Conservation (phyloP, 192 early-diverging fungal species). For the Obelidium mucronatum region DNA sequence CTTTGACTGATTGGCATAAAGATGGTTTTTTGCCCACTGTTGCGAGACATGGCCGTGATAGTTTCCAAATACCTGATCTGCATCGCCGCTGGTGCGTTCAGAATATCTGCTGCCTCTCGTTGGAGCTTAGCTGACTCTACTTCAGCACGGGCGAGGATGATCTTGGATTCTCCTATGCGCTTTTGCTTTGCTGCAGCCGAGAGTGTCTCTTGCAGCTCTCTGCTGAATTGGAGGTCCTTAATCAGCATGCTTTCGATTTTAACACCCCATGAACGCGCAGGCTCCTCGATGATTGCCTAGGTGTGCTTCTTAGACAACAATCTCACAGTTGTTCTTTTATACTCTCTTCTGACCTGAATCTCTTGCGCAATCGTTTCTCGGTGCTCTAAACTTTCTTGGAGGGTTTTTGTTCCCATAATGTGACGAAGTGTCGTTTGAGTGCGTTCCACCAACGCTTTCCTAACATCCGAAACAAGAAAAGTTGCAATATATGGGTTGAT, state of each 20-base stretch:
- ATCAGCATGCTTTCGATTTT: conserved; percentile 79
- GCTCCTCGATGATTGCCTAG: conserved; percentile 78
- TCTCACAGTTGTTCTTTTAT: no score
- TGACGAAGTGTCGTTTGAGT: conserved; percentile 91
- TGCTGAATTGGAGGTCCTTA: conserved; percentile 81
- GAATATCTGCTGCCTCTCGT: conserved; percentile 91
- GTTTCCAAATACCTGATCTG: conserved; percentile 94
- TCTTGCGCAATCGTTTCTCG: conserved; percentile 85
- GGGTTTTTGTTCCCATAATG: conserved; percentile 78
- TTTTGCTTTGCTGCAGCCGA: conserved; percentile 89
- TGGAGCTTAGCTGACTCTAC: conserved; percentile 85
- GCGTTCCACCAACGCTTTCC: conserved; percentile 81
- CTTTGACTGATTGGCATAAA: conserved; percentile 29
- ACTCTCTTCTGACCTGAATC: no score
- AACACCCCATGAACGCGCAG: conserved; percentile 78
- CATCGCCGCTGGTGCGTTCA: conserved; percentile 76
- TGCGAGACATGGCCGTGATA: conserved; percentile 76
- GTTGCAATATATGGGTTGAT: conserved; percentile 51
- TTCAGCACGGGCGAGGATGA: conserved; percentile 85
- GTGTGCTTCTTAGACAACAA: no score
- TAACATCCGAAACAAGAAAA: conserved; percentile 85
- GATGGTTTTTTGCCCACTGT: conserved; percentile 69
- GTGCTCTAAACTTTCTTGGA: conserved; percentile 92
- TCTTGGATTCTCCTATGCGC: conserved; percentile 88
- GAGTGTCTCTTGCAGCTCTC: conserved; percentile 81